phyloP scores from a whole-genome alignment of 495 filamentous ascomycete species.

The Patellaria atrata region DNA sequence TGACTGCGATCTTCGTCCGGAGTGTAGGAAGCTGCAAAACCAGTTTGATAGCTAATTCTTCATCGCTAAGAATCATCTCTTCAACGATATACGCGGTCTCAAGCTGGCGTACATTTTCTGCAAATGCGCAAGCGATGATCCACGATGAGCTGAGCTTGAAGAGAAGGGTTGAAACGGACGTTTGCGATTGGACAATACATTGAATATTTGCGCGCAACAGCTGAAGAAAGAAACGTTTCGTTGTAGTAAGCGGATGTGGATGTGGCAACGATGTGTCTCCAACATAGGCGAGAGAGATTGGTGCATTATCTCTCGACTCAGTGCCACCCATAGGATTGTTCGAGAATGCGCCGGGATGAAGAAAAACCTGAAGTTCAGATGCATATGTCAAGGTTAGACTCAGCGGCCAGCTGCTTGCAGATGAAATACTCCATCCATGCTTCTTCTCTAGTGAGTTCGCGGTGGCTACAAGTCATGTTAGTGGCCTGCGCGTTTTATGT shows the following conservation, averaged over 20 bases:
- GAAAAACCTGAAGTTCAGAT: conserved; percentile 59
- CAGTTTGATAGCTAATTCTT: conserved; percentile 37
- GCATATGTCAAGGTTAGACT: conserved; percentile 65
- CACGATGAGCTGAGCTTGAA: conserved; percentile 41
- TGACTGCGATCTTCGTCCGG: conserved; percentile 45
- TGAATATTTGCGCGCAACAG: conserved; percentile 45
- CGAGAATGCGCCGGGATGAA: conserved; percentile 50
- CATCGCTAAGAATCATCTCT: conserved; percentile 39
- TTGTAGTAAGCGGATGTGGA: conserved; percentile 30
- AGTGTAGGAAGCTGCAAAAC: conserved; percentile 41
- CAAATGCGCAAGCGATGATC: conserved; percentile 39
- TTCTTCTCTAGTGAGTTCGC: conserved; percentile 52
- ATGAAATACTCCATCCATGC: conserved; percentile 65
- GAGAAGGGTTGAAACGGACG: conserved; percentile 40
- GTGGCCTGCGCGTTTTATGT: neutral
- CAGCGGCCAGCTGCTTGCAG: conserved; percentile 37
- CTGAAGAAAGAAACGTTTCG: conserved; percentile 58
- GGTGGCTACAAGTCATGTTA: conserved; percentile 42
- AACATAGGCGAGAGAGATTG: conserved; percentile 35
- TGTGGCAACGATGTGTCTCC: conserved; percentile 28
- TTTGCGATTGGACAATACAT: conserved; percentile 34
- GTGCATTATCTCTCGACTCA: conserved; percentile 17
- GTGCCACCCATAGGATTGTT: conserved; percentile 6
- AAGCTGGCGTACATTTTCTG: conserved; percentile 40
- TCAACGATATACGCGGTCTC: conserved; percentile 39